Evolutionary conservation across 352 stramenopile genomes (phyloP).

Genomic region (Globisporangium cylindrosporum): DNA sequence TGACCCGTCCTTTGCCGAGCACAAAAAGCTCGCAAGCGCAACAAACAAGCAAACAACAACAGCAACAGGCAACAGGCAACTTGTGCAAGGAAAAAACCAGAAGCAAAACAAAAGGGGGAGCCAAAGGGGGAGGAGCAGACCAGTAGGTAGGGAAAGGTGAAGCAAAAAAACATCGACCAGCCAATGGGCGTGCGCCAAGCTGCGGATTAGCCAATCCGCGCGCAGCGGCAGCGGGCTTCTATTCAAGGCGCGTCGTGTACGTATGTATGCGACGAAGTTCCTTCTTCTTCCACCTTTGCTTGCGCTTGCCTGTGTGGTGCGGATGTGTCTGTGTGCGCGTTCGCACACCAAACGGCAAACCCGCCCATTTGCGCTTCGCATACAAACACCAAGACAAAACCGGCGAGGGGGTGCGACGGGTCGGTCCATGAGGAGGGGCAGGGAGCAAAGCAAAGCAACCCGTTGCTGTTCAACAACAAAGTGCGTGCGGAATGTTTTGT

Average conservation of each 20-base stretch:
- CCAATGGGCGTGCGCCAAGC: conserved; percentile 18
- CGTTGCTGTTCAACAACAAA: no score
- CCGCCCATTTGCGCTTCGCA: not conserved
- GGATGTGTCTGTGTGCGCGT: conserved; percentile 1
- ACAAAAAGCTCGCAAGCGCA: conserved; percentile 2
- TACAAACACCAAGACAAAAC: conserved; percentile 9
- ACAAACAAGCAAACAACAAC: conserved; percentile 4
- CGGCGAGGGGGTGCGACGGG: conserved; percentile 3
- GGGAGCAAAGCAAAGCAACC: no score
- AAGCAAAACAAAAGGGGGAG: conserved; percentile 16
- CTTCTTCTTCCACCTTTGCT: conserved; percentile 16
- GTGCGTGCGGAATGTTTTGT: no score
- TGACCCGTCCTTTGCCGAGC: conserved; percentile 34
- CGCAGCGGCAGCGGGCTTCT: not conserved
- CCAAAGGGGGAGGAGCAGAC: conserved; percentile 6
- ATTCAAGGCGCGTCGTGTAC: conserved; percentile 5
- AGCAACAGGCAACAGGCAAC: not conserved
- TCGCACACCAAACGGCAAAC: conserved; percentile 9
- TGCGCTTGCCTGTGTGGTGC: conserved; percentile 11
- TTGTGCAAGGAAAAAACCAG: conserved; percentile 13
- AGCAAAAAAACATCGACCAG: conserved; percentile 15
- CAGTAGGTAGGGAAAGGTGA: conserved; percentile 16
- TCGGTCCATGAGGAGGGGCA: not conserved
- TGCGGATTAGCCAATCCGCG: conserved; percentile 14
- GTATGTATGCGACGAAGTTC: conserved; percentile 21